Conservation (phyloP, 2,329 filamentous ascomycete genomes). For the Bisporella sp. region DNA sequence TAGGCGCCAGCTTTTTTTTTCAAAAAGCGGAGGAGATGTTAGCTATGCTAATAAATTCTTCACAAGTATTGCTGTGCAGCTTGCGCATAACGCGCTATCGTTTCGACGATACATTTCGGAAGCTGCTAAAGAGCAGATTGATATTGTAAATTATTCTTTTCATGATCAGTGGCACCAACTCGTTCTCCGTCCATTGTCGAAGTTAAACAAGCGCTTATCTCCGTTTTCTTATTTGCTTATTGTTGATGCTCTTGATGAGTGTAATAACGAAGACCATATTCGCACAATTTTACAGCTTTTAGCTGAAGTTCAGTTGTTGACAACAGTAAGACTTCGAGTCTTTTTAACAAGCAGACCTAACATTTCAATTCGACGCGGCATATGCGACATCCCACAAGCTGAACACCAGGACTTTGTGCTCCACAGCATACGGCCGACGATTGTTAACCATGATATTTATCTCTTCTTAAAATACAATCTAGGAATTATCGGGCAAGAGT, state of each 20-base stretch:
- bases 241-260: constrained; percentile 28
- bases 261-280: constrained; percentile 15
- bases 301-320: constrained; percentile 7
- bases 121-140: constrained; percentile 6
- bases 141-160: constrained; percentile 21
- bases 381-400: constrained; percentile 1
- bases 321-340: constrained; percentile 14
- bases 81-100: background rate
- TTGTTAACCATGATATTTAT: constrained; percentile 18
- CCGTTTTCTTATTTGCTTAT: constrained; percentile 14
- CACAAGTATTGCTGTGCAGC: background rate
- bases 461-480: constrained; percentile 15
- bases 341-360: constrained; percentile 26
- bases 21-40: background rate
- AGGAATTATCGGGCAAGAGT: constrained; percentile 6
- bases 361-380: constrained; percentile 15
- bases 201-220: constrained; percentile 1
- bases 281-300: constrained; percentile 19
- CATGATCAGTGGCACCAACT: constrained; percentile 38
- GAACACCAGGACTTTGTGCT: constrained; percentile 15
- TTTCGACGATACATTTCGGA: constrained; percentile 8
- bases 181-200: constrained; percentile 32
- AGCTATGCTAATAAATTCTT: background rate
- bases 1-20: background rate
- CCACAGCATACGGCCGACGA: background rate